A percentile compares a stretch with the other conserved stretches of the same genome.
These are phyloP conservation scores for Endothia cerciana DNA, from an alignment of 2,329 filamentous ascomycete species.

Conservation along the genomic window DNA sequence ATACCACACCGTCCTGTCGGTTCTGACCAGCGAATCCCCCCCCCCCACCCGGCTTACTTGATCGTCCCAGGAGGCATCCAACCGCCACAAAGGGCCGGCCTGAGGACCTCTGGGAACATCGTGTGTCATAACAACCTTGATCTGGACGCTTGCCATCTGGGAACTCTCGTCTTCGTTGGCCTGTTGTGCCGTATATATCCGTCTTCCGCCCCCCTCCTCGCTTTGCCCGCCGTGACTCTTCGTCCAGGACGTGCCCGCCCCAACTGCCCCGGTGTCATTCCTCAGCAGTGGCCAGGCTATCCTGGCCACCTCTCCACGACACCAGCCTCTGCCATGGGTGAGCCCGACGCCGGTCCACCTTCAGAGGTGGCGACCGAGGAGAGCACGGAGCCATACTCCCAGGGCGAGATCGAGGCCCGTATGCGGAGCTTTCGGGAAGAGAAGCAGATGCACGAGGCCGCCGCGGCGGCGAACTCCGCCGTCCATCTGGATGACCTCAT, in stretches of 20 bases:
- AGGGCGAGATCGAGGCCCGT: slow-evolving; percentile 58
- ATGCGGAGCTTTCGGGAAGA: slow-evolving; percentile 51
- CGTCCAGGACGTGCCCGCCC: slow-evolving; percentile 8
- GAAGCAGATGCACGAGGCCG: slow-evolving; percentile 39
- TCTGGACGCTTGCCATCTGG: neutral
- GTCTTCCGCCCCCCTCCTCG: slow-evolving; percentile 27
- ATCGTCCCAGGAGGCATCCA: slow-evolving; percentile 1
- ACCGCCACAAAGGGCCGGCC: neutral
- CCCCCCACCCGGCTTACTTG: neutral
- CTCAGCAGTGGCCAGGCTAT: slow-evolving; percentile 14
- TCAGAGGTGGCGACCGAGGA: slow-evolving; percentile 43
- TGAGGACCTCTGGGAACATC: neutral
- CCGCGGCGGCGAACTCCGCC: slow-evolving; percentile 43
- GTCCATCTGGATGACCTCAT: slow-evolving; percentile 58
- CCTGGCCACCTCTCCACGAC: slow-evolving; percentile 19
- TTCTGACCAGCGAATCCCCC: neutral
- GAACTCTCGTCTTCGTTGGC: neutral
- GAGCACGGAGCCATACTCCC: slow-evolving; percentile 62
- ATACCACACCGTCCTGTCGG: neutral
- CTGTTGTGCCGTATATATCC: slow-evolving; percentile 7
- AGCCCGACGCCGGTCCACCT: slow-evolving; percentile 41
- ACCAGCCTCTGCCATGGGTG: slow-evolving; percentile 47
- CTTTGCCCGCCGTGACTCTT: slow-evolving; percentile 27
- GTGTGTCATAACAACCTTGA: slow-evolving; percentile 2
- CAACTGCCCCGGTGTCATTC: slow-evolving; percentile 1